Evolutionary conservation across 495 filamentous ascomycete species (phyloP).

Genomic region (Annulohypoxylon bovei): DNA sequence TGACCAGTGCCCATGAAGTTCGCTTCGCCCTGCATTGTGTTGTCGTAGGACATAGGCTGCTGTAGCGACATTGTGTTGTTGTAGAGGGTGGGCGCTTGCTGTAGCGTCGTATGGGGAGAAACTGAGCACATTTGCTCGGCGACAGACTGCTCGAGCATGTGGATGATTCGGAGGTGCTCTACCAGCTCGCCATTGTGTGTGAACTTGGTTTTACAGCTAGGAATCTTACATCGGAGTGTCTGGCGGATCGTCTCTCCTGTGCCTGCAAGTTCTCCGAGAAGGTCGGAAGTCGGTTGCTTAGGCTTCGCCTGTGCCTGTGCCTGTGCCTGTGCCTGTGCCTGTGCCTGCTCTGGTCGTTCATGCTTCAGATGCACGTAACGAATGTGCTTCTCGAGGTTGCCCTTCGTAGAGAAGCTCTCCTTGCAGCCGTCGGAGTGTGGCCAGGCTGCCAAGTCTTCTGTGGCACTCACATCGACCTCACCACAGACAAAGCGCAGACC

Average conservation of each 20-base stretch:
- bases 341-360: conserved; percentile 52
- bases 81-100: neutral
- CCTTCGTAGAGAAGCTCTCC: conserved; percentile 72
- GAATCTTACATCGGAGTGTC: conserved; percentile 64
- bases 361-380: conserved; percentile 77
- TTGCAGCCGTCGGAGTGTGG: conserved; percentile 73
- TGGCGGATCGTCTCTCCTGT: conserved; percentile 65
- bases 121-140: too few species aligned
- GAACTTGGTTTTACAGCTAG: conserved; percentile 68
- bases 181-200: conserved; percentile 72
- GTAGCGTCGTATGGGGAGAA: too few species aligned
- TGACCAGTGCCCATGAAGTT: too few species aligned
- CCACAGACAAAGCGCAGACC: conserved; percentile 79
- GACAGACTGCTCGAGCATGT: too few species aligned
- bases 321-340: conserved; percentile 47
- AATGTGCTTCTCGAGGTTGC: conserved; percentile 82
- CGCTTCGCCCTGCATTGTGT: too few species aligned
- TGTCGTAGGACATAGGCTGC: neutral
- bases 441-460: conserved; percentile 71
- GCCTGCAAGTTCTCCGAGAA: conserved; percentile 65
- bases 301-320: conserved; percentile 39
- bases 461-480: conserved; percentile 64
- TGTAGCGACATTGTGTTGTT: neutral
- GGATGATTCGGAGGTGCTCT: conserved; percentile 37
- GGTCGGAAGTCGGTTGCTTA: conserved; percentile 47